Conservation (phyloP, 371 early-diverging fungal species). For the Funneliformis caledonium region DNA sequence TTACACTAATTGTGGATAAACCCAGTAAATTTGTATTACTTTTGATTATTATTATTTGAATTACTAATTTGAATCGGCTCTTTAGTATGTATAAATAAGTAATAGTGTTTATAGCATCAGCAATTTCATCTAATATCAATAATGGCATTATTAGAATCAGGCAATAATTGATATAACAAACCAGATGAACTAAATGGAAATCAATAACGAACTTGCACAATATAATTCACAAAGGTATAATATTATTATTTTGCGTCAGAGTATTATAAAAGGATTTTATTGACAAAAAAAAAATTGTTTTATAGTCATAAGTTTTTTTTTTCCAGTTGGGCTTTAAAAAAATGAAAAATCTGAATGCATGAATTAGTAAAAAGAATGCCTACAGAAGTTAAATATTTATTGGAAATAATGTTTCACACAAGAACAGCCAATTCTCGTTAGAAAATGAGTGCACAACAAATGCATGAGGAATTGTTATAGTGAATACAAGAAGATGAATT, state of each 20-base stretch:
- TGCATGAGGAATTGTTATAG: no score
- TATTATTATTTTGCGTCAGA: not conserved
- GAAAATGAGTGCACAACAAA: no score
- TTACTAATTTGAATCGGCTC: no score
- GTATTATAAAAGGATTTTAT: not conserved
- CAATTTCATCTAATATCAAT: no score
- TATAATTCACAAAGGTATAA: no score
- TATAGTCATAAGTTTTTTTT: not conserved
- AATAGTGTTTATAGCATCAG: no score
- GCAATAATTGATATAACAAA: not conserved
- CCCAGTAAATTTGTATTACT: not conserved
- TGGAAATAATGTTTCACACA: no score
- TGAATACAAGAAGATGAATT: no score
- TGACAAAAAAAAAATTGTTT: not conserved
- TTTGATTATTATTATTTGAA: no score
- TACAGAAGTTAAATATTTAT: not conserved
- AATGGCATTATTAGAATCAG: no score
- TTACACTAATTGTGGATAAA: not conserved
- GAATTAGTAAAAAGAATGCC: constrained; percentile 8
- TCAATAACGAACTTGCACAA: not conserved
- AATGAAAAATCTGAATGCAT: not conserved
- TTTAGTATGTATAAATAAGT: no score
- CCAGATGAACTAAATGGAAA: not conserved
- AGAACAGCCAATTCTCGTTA: no score
- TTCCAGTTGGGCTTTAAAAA: constrained; percentile 12